Evolutionary conservation across 768 basidiomycete species (phyloP), one percentile per base, ranked within the genome.

Genomic region (Kwoniella dejecticola): DNA sequence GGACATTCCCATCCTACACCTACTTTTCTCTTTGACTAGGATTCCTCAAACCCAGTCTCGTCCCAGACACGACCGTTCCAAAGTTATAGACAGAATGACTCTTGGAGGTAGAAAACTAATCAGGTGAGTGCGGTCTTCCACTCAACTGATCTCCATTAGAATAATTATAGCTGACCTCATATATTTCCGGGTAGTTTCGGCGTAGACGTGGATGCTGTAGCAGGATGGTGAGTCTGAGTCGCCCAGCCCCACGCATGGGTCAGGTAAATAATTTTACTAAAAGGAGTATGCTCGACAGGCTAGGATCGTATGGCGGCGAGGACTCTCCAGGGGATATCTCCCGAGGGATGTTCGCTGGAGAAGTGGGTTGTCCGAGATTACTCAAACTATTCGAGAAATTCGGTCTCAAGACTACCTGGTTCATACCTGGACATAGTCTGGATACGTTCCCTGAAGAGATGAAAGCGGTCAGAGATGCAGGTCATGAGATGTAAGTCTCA

Each of bases 281-380:
- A 36, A 36, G 33, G 33, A 36, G n/a, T n/a, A 36, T 36, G 11
- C 40, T 23, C 24, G 80, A 86, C 60, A 87, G 86, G 86, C 81
- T 87, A 15, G 87, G 88, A 5, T 87, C 86, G 0, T 88, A 89
- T 70, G 88, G 88, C 2, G 88, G 87, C n/a, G 85, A 88, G 66
- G 84, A 89, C 70, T 87, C 85, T 0, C 85, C 86, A 0, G 77
- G 83, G 19, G 88, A 89, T 68, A 87, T 89, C 57, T 87, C 85
- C 12, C 81, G 84, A 69, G 88, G 88, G 7, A 84, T 88, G 81
- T 89, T 84, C 67, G 87, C 89, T 0, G 89, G 88, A 17, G 88
- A 89, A 72, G 87, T 90, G 27, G 88, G 89, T 2, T 80, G 83
- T 0, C 85, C 84, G 4, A 84, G 88, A 13, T 81, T 89, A 7